Evolutionary conservation across 2,329 filamentous ascomycete genomes (phyloP), one percentile per base, ranked within the genome.

Genomic region (Diaporthe vexans): DNA sequence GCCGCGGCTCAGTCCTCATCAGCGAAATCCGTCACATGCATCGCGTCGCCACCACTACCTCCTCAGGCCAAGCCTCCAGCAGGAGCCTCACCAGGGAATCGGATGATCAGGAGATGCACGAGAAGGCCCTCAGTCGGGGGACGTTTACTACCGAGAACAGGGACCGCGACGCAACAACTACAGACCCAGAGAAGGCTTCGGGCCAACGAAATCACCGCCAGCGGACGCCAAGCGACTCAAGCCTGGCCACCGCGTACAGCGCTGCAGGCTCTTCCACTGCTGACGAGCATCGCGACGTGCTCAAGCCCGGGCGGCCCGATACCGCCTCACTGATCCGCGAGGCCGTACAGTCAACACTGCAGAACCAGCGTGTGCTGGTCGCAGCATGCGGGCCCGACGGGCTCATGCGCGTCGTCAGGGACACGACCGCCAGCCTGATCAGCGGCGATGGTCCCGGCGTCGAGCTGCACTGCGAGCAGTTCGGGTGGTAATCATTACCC

Each of bases 381-480:
- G 86, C 85, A 3, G 87, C 84, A 1, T 89, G 88, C 78, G 87
- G 87, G 4, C 87, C 88, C 1, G 81, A 82, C 29, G 79, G 82
- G 5, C 77, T 89, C 67, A 86, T 88, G 81, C 80, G 81, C 61
- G 79, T 81, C 3, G 85, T 87, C n/a, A 82, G 87, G 58, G 82
- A 85, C 37, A 84, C 85, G 0, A 83, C 85, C 11, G 86, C 87
- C 3, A 80, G 80, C 40, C 82, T 83, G 76, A 88, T 89, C 48
- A 81, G 79, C 1, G 79, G 82, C 1, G 81, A 83, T 33, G 87
- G 87, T 4, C 85, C 87, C 1, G 85, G 84, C 37, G 82, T 89
- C n/a, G 86, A 88, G 78, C 80, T 88, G 61, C 86, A 89, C 77
- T 86, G 84, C 75, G 87, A 89, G 78, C 83, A 87, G 77, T 88